Evolutionary conservation across 1,139 yeast genomes (phyloP).

Genomic region (Hemisphaericaspora xylofermentans): DNA sequence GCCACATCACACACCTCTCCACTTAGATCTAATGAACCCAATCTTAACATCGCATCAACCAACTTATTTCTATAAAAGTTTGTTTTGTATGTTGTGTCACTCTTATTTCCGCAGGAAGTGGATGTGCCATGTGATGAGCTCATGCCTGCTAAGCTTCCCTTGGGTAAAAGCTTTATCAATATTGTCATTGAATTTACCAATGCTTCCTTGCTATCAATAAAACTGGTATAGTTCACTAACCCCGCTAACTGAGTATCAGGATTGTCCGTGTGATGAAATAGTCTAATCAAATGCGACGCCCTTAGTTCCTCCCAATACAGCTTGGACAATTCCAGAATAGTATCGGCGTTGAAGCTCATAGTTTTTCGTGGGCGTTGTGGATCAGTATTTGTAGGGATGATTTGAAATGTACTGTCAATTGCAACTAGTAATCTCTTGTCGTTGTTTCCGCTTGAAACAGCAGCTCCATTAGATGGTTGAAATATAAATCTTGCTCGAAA

Average conservation of each 20-base stretch:
- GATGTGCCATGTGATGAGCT: conserved; percentile 28
- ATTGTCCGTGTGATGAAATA: conserved; percentile 34
- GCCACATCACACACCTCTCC: conserved; percentile 23
- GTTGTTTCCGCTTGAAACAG: conserved; percentile 5
- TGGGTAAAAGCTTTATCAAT: conserved; percentile 25
- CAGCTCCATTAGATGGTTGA: conserved; percentile 19
- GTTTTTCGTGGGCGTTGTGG: conserved; percentile 15
- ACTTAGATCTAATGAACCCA: conserved; percentile 21
- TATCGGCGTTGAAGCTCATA: conserved; percentile 17
- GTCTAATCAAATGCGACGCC: conserved; percentile 35
- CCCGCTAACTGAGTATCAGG: conserved; percentile 37
- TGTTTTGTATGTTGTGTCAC: conserved; percentile 23
- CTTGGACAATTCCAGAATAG: conserved; percentile 21
- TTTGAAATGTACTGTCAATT: conserved; percentile 32
- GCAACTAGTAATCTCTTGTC: conserved; percentile 16
- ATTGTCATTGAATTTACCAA: conserved; percentile 19
- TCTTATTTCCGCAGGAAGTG: conserved; percentile 32
- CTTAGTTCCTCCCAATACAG: conserved; percentile 37
- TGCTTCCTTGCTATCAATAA: conserved; percentile 18
- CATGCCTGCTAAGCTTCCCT: conserved; percentile 30
- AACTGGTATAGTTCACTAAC: conserved; percentile 28
- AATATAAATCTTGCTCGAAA: conserved; percentile 39
- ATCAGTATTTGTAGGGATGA: conserved; percentile 22
- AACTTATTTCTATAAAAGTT: conserved; percentile 34
- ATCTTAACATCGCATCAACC: conserved; percentile 30